Conservation (phyloP, 2,329 filamentous ascomycete species). For the Biscogniauxia mediterranea region DNA sequence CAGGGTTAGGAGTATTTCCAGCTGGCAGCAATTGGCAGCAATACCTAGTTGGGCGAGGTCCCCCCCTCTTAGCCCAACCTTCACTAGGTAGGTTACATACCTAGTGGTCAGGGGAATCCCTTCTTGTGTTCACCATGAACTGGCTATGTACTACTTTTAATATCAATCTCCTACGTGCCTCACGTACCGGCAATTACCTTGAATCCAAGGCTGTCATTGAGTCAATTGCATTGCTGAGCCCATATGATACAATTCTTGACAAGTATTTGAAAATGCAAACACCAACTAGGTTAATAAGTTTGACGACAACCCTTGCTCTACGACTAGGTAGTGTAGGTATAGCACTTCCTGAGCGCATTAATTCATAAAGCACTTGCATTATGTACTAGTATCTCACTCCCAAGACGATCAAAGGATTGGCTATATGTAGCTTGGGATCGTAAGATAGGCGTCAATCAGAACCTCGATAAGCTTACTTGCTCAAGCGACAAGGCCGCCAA, state of each 20-base stretch:
- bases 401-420: neutral
- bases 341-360: neutral
- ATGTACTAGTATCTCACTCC: neutral
- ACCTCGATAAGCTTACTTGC: neutral
- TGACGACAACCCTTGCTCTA: neutral
- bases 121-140: neutral
- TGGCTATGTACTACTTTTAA: neutral
- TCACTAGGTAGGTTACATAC: neutral
- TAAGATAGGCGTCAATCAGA: neutral
- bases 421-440: neutral
- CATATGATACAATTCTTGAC: neutral
- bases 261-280: neutral
- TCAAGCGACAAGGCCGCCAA: neutral
- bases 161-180: neutral
- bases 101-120: too few relatives aligned
- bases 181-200: neutral
- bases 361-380: conserved; percentile 2
- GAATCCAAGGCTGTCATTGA: neutral
- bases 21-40: neutral
- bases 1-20: neutral
- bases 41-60: neutral
- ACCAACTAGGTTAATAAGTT: neutral
- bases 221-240: neutral
- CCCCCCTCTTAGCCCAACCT: too few relatives aligned
- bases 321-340: neutral